Percentiles rank a stretch among this genome's conserved stretches.
These are phyloP conservation scores for Bjerkandera adusta DNA, from an alignment of 1,284 basidiomycete species.

Conservation along the genomic window DNA sequence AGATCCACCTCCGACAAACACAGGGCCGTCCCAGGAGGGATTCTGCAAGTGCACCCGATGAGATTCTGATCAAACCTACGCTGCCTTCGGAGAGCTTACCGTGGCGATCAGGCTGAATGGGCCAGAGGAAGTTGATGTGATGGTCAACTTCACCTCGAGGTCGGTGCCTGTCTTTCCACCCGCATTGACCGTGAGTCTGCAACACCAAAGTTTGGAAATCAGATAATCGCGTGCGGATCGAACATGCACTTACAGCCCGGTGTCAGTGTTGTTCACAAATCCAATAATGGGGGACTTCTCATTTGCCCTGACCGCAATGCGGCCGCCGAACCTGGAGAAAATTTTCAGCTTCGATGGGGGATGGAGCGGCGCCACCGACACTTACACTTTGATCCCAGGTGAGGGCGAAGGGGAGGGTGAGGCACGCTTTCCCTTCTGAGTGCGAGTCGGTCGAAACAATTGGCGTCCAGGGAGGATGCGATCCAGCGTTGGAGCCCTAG, in stretches of 20 bases:
- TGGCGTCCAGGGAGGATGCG: conserved; percentile 14
- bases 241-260: conserved; percentile 23
- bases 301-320: conserved; percentile 33
- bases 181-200: conserved; percentile 31
- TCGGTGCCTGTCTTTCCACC: conserved; percentile 26
- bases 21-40: conserved; percentile 31
- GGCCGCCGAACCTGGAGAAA: conserved; percentile 30
- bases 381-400: background rate
- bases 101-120: conserved; percentile 34
- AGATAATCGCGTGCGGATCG: too few relatives aligned
- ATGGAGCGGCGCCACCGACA: background rate
- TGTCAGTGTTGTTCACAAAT: conserved; percentile 34
- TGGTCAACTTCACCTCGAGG: conserved; percentile 33
- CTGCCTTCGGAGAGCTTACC: conserved; percentile 22
- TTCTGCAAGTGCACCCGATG: conserved; percentile 28
- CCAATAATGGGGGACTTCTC: conserved; percentile 30
- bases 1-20: conserved; percentile 31
- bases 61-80: background rate
- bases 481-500: conserved; percentile 11
- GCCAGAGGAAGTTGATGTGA: conserved; percentile 14
- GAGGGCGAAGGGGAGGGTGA: conserved; percentile 6
- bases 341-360: background rate
- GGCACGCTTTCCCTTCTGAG: conserved; percentile 1
- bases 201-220: background rate
- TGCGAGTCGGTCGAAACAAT: conserved; percentile 2